Evolutionary conservation across 768 basidiomycete genomes (phyloP).

Genomic region (Russula vinacea): DNA sequence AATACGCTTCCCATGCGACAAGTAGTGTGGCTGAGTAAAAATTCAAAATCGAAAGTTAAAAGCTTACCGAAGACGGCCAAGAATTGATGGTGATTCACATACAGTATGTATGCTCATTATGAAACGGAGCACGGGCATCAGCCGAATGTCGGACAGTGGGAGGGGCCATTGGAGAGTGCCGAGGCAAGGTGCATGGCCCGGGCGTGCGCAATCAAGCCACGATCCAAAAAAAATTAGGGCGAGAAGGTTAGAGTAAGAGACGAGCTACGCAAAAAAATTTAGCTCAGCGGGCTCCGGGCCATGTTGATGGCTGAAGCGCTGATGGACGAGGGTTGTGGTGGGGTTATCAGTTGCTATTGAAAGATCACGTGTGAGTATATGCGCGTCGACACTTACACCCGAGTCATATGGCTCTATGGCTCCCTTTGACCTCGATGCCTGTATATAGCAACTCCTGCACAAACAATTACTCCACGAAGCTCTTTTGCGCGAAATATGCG

Average conservation of each 20-base stretch:
- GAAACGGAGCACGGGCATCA: constrained; percentile 7
- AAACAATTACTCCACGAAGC: constrained; percentile 96
- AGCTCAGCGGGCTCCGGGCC: not conserved
- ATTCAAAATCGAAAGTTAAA: not conserved
- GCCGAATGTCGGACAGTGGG: constrained; percentile 20
- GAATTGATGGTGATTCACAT: not conserved
- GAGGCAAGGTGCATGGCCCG: not conserved
- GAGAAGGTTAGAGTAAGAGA: not conserved
- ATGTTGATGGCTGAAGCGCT: no score
- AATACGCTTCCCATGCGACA: no score
- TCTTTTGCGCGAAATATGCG: constrained; percentile 95
- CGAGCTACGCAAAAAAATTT: not conserved
- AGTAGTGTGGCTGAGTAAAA: constrained; percentile 14
- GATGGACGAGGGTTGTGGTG: not conserved
- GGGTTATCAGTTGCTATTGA: no score
- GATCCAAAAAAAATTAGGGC: not conserved
- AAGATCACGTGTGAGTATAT: constrained; percentile 11
- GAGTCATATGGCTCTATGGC: constrained; percentile 35
- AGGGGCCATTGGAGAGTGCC: not conserved
- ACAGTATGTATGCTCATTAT: not conserved
- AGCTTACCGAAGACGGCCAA: not conserved
- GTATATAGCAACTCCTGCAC: constrained; percentile 82
- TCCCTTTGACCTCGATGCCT: constrained; percentile 94
- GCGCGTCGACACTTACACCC: not conserved
- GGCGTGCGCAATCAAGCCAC: not conserved